These are phyloP conservation scores for Holtermanniella nyarrowii DNA, from an alignment of 768 basidiomycete species.

Conservation along the genomic window DNA sequence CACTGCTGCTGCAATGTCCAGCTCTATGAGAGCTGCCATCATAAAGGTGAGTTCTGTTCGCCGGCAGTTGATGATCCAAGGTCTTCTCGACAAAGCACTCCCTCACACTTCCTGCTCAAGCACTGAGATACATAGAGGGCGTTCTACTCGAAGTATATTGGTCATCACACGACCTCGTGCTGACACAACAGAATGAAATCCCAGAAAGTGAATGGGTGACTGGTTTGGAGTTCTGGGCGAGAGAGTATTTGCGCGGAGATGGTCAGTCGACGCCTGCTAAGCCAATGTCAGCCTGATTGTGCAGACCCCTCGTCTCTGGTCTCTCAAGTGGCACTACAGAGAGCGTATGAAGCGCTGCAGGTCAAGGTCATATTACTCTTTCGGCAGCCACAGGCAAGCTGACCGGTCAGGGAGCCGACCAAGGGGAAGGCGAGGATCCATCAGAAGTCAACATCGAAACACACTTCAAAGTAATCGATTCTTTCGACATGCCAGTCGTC, in stretches of 20 bases:
- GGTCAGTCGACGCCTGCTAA: conserved; percentile 10
- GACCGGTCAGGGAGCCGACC: conserved; percentile 21
- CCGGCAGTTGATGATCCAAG: conserved; percentile 3
- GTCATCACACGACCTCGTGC: neutral
- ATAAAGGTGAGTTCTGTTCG: conserved; percentile 23
- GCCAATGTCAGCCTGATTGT: neutral
- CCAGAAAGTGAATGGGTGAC: conserved; percentile 33
- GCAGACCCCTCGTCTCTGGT: conserved; percentile 37
- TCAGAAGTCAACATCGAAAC: conserved; percentile 36
- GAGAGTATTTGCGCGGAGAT: conserved; percentile 39
- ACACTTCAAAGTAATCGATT: conserved; percentile 68
- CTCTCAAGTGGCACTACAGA: conserved; percentile 29
- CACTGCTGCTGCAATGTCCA: neutral
- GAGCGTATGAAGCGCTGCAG: conserved; percentile 38
- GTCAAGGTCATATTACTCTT: conserved; percentile 13
- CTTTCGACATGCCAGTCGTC: conserved; percentile 94
- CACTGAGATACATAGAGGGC: conserved; percentile 34
- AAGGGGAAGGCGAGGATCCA: conserved; percentile 27
- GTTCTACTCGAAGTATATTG: conserved; percentile 30
- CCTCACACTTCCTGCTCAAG: conserved; percentile 34
- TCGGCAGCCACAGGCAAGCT: conserved; percentile 1
- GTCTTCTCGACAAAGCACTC: conserved; percentile 41
- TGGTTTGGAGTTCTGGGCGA: conserved; percentile 37
- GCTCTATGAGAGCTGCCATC: conserved; percentile 26
- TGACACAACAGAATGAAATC: conserved; percentile 27